phyloP scores from a whole-genome alignment of 192 early-diverging fungal genomes.

The Entophlyctis luteolus region DNA sequence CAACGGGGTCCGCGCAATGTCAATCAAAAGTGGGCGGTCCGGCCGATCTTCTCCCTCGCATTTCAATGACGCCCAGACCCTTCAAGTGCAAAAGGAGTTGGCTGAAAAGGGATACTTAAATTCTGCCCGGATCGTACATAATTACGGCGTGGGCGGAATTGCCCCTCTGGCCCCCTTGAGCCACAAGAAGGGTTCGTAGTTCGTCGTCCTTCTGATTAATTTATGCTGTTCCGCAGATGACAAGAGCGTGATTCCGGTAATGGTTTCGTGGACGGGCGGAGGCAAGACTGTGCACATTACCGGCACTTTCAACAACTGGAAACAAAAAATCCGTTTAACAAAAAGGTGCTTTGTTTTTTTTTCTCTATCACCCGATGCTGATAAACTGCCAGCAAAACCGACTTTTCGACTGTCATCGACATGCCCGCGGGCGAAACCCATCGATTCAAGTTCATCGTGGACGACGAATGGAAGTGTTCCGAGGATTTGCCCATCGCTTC shows the following conservation, averaged over 20 bases:
- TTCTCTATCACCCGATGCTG: neutral
- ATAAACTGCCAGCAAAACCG: slow-evolving; percentile 51
- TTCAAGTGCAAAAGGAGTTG: neutral
- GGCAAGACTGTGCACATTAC: slow-evolving; percentile 86
- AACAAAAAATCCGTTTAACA: slow-evolving; percentile 78
- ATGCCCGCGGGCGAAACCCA: slow-evolving; percentile 86
- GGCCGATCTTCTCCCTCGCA: neutral
- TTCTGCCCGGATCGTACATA: slow-evolving; percentile 30
- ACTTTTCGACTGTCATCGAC: slow-evolving; percentile 79
- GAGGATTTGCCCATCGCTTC: slow-evolving; percentile 85
- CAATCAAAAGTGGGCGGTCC: neutral
- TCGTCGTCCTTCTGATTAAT: too few relatives aligned
- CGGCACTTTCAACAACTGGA: slow-evolving; percentile 97
- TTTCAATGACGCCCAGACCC: neutral
- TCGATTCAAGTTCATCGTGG: slow-evolving; percentile 95
- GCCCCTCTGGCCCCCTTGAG: slow-evolving; percentile 29
- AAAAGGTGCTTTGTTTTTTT: slow-evolving; percentile 37
- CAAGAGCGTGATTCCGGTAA: slow-evolving; percentile 68
- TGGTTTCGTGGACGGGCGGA: slow-evolving; percentile 82
- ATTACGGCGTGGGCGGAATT: slow-evolving; percentile 25
- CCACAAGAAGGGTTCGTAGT: slow-evolving; percentile 3
- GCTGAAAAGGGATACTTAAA: slow-evolving; percentile 14
- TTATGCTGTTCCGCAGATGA: neutral
- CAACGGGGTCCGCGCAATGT: too few relatives aligned
- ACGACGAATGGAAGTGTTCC: slow-evolving; percentile 96